Evolutionary conservation across 192 early-diverging fungal species (phyloP), one percentile per base, ranked within the genome.

Genomic region (Coemansia guatemalensis): DNA sequence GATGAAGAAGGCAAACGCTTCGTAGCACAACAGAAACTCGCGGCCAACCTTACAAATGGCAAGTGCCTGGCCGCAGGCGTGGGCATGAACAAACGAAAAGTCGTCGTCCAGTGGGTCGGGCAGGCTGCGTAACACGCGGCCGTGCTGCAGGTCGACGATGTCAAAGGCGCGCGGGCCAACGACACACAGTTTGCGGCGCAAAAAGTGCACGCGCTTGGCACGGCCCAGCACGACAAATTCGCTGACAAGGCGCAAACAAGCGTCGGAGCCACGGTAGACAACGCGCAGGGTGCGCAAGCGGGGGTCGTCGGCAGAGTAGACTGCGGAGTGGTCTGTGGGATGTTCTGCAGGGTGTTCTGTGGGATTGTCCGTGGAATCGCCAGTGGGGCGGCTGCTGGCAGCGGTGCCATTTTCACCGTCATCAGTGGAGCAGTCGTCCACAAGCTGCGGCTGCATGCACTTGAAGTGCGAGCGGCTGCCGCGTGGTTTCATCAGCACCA

Each of bases 161-260:
- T 98, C 94, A 71, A 98, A 96, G n/a, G 93, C 91, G 65, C 92
- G 91, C 20, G 84, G 73, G 67, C 92, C 91, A 27, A 93, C 94
- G 8, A 98, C 87, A 73, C 90, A 94, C 25, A 98, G 81, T 53
- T 89, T 91, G 33, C 88, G 91, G 29, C 88, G 89, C 60, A 95
- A 73, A 56, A 92, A 93, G 66, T 95, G 88, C 47, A 98, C 58
- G 53, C 83, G 65, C 82, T 90, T 64, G 68, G 83, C 61, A 76
- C 89, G 50, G 74, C 86, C 66, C 76, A 71, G 51, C 84, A 75
- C 22, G 82, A 56, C 53, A 83, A 81, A 75, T 65, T 81, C 78
- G 47, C 69, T 60, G 41, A 75, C 62, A 32, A 81, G 54, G n/a
- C 66, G 73, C 17, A 81, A 68, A 6, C 57, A 50, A 1, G 65